Base-by-base conservation (phyloP, 1,284 basidiomycete species). In the Ustilago lituana region DNA sequence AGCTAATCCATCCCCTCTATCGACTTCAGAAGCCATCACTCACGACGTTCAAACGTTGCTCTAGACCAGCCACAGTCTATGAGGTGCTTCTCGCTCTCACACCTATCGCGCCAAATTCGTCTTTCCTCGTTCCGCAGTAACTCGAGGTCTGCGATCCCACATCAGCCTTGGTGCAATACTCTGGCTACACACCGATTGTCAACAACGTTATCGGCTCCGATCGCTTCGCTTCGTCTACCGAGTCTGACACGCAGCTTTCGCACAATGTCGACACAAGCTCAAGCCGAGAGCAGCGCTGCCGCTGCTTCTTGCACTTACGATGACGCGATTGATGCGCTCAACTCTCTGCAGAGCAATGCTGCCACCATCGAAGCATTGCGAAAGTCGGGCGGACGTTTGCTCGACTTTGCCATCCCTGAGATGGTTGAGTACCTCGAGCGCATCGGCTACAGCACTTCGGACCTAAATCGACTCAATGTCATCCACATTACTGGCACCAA, bases 401-500 rank as follows among this genome's bases (percentile, higher is more conserved):
- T 81, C 37, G 85, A 89, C 50, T 87, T 88, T 76, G 91, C 90
- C 27, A 90, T 97, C 45, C 87, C 88, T 15, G 93, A 97, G 83
- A 95, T 93, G 89, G 83, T 92, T 47, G 93, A 96, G 78, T 98
- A 96, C 82, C 85, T 98, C 35, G 84, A 85, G 33, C 86, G 93
- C 63, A 92, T 96, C 80, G 94, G 93, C 19, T 94, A 98, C 84
- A 85, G 27, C 37, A 88, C 91, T 23, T 84, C 87, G 50, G 90
- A 94, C 73, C 85, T 99, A 49, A 94, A 98, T 82, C 84, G 84
- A 43, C 86, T 98, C 65, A 96, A 98, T 82, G 93, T 94, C 53
- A 88, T 98, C 29, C 96, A 99, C 84, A 90, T 99, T 77, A 95
- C 96, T 12, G 96, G 96, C 3, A 99, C 96, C 5, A 99, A 99